Conservation (phyloP, 352 stramenopile species). For the Bremia lactucae region DNA sequence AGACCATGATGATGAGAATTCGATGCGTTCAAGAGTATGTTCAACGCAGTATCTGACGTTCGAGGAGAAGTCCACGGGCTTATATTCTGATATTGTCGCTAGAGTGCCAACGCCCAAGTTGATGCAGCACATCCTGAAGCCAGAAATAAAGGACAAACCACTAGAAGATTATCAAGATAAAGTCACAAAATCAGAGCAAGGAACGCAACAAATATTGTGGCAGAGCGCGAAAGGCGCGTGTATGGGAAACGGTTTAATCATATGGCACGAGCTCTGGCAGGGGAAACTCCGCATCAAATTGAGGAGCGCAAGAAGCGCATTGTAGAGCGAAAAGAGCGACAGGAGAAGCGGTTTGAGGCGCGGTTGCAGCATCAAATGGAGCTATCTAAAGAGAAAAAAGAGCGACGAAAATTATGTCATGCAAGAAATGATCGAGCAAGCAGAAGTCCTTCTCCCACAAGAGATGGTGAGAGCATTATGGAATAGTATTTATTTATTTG, state of each 20-base stretch:
- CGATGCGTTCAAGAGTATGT: too few species aligned
- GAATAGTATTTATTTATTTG: too few species aligned
- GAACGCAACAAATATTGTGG: too few species aligned
- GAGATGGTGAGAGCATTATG: neutral
- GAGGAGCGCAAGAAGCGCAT: constrained; percentile 39
- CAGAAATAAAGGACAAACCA: too few species aligned
- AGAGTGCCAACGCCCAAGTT: too few species aligned
- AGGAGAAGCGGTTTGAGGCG: constrained; percentile 31
- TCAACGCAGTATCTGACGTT: too few species aligned
- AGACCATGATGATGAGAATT: too few species aligned
- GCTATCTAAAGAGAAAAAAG: constrained; percentile 33
- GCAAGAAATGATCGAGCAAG: constrained; percentile 26
- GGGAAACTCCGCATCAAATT: constrained; percentile 56
- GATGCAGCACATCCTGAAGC: too few species aligned
- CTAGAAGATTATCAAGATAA: too few species aligned
- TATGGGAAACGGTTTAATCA: constrained; percentile 45
- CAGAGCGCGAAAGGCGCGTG: constrained; percentile 26
- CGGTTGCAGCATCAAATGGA: constrained; percentile 47
- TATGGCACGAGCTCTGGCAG: constrained; percentile 48
- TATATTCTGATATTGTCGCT: too few species aligned
- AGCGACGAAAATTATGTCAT: constrained; percentile 19
- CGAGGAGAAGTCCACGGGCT: too few species aligned
- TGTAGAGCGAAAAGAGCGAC: constrained; percentile 32
- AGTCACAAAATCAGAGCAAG: too few species aligned
- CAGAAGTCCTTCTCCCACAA: constrained; percentile 24